Evolutionary conservation across 2,329 filamentous ascomycete species (phyloP).

Genomic region (Raffaelea deltoideospora): DNA sequence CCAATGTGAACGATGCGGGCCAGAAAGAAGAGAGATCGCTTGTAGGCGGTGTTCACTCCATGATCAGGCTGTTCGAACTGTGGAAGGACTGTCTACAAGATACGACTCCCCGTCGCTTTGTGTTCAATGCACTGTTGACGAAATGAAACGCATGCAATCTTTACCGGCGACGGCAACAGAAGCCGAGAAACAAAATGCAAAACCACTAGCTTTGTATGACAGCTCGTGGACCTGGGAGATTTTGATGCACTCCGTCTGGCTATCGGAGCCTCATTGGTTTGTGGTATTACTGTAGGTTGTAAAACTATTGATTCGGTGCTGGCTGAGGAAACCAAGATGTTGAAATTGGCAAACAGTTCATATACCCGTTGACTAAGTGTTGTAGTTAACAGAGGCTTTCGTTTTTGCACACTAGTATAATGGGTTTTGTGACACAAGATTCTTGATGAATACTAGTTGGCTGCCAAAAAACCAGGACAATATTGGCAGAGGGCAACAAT

Average conservation of each 20-base stretch:
- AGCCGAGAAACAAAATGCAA: not conserved
- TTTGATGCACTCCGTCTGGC: constrained; percentile 3
- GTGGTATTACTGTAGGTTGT: constrained; percentile 3
- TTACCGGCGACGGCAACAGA: not conserved
- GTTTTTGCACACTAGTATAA: not conserved
- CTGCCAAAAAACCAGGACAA: no score
- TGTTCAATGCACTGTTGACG: constrained; percentile 3
- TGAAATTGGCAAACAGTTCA: not conserved
- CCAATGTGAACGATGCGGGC: not conserved
- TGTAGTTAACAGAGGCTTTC: not conserved
- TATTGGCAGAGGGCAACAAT: no score
- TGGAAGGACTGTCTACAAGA: not conserved
- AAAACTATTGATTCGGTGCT: constrained; percentile 1
- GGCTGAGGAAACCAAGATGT: constrained; percentile 1
- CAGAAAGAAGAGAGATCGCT: not conserved
- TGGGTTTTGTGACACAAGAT: no score
- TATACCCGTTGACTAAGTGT: not conserved
- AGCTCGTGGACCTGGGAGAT: constrained; percentile 4
- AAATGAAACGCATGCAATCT: constrained; percentile 1
- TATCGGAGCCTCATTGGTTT: constrained; percentile 3
- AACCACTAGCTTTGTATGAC: not conserved
- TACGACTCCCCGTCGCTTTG: not conserved
- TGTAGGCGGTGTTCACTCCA: constrained; percentile 5
- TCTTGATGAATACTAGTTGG: no score
- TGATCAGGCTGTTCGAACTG: constrained; percentile 4